These are phyloP conservation scores for Mycena chlorophos DNA, from an alignment of 768 basidiomycete genomes.

Conservation along the genomic window DNA sequence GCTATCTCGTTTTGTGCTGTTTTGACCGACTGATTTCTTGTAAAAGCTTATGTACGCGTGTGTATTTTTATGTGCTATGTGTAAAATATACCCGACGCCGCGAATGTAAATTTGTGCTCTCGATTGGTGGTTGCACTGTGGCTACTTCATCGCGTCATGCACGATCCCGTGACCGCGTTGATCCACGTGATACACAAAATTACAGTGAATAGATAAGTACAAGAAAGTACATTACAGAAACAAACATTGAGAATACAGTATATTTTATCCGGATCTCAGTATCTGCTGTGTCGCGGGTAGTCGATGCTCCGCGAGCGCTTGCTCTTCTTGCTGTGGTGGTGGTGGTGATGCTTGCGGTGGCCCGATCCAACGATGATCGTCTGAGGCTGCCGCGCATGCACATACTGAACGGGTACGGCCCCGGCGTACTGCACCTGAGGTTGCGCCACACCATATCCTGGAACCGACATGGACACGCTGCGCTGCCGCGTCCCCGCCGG, in stretches of 20 bases:
- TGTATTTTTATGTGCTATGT: not conserved
- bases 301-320: conserved; percentile 32
- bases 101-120: not conserved
- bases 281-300: conserved; percentile 12
- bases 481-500: conserved; percentile 30
- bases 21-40: not conserved
- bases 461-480: conserved; percentile 39
- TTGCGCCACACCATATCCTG: conserved; percentile 18
- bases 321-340: conserved; percentile 29
- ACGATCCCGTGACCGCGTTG: too few species aligned
- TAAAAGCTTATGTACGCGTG: not conserved
- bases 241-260: not conserved
- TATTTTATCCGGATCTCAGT: not conserved
- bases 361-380: conserved; percentile 33
- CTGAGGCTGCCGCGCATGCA: conserved; percentile 23
- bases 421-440: conserved; percentile 12
- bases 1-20: conserved; percentile 2
- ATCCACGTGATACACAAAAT: too few species aligned
- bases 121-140: not conserved
- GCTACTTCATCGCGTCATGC: not conserved
- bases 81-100: not conserved
- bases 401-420: not conserved
- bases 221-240: not conserved
- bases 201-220: too few species aligned
- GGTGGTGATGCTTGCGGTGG: conserved; percentile 33